These are phyloP conservation scores for Fusarium luffae DNA, from an alignment of 2,329 filamentous ascomycete species.

Conservation along the genomic window DNA sequence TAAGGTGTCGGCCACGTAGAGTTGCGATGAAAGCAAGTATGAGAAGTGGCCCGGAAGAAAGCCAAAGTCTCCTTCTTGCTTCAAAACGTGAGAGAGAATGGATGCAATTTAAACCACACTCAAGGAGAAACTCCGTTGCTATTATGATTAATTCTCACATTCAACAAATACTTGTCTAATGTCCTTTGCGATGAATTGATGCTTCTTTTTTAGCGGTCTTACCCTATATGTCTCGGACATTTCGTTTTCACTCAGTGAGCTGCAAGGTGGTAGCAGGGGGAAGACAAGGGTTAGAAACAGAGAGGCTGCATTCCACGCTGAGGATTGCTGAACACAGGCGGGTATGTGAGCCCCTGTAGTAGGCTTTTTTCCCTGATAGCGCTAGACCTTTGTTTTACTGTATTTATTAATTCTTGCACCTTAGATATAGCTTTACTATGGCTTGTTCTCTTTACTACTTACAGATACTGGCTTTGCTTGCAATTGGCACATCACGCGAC, in stretches of 20 bases:
- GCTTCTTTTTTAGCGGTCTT: background rate
- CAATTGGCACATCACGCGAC: background rate
- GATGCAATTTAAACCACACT: background rate
- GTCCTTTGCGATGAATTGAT: background rate
- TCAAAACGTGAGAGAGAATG: no score
- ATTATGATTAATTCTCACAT: background rate
- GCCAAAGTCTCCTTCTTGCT: no score
- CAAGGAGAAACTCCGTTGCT: no score
- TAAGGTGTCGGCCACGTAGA: background rate
- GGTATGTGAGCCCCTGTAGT: no score
- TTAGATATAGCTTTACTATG: background rate
- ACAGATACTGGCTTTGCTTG: background rate
- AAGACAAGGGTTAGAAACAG: background rate
- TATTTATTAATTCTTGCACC: no score
- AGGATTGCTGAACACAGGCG: no score
- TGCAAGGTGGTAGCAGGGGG: background rate
- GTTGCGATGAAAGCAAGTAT: fast-evolving
- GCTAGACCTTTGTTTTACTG: background rate
- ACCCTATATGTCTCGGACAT: background rate
- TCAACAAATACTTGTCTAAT: background rate
- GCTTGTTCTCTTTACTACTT: background rate
- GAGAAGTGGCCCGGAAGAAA: no score
- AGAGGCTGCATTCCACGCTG: background rate
- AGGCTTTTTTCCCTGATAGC: background rate
- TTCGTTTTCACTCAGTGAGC: background rate